Conservation (phyloP, 176 grass and related monocot genomes). For the Oryza longistaminata region DNA sequence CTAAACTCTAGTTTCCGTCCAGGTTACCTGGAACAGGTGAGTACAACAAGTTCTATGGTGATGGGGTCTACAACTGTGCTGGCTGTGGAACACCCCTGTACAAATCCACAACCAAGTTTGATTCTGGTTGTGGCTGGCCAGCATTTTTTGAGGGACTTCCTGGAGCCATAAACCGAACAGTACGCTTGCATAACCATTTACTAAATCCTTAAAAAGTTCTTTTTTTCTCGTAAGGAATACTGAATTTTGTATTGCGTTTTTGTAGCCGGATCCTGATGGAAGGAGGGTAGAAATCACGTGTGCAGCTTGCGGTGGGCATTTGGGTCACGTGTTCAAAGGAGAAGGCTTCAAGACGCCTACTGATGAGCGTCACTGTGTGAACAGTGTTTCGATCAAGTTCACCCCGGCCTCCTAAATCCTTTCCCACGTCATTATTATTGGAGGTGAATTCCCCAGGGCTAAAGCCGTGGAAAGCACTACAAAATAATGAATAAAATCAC, state of each 20-base stretch:
- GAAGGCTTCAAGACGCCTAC: constrained; percentile 92
- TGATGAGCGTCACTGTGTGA: constrained; percentile 89
- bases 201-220: not conserved
- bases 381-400: constrained; percentile 82
- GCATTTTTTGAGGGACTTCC: constrained; percentile 88
- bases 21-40: constrained; percentile 65
- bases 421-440: not conserved
- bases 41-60: constrained; percentile 70
- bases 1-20: constrained; percentile 17
- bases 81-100: constrained; percentile 74
- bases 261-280: constrained; percentile 77
- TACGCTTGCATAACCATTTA: constrained; percentile 25
- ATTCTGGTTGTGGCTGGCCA: constrained; percentile 91
- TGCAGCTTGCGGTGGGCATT: constrained; percentile 72
- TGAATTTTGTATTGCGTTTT: not conserved
- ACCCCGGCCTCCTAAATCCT: constrained; percentile 36
- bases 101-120: constrained; percentile 88
- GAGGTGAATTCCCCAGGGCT: not conserved
- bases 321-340: constrained; percentile 89
- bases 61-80: constrained; percentile 65
- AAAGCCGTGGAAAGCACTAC: not conserved
- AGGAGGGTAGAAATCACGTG: constrained; percentile 78
- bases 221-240: not conserved
- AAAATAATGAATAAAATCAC: not conserved
- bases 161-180: constrained; percentile 73